Evolutionary conservation across 768 basidiomycete genomes (phyloP), one percentile per base, ranked within the genome.

Genomic region (Pleurotus eryngii): DNA sequence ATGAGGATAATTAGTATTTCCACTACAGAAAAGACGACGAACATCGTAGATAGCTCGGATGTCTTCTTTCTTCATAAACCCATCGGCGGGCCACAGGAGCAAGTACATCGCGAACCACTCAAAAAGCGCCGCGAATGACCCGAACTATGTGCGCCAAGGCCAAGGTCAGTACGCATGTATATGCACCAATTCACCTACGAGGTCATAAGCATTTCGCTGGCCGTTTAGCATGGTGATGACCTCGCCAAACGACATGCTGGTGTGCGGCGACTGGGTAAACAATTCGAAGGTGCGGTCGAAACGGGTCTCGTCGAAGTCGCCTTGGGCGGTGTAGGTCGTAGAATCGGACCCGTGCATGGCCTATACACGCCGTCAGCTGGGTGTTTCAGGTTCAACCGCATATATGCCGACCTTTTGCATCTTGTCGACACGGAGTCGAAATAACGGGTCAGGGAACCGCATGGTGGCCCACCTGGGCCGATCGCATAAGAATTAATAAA

Each of bases 301-400:
- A 48, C 75, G 68, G 0, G 61, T 61, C 37, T 71, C 65, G 61
- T 78, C 76, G 57, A 76, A 74, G 37, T 74, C 72, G 56, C 78
- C 78, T 0, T 64, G 63, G 12, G 65, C 62, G 24, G 72, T 78
- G 59, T 72, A 78, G 3, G 65, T 59, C 37, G 69, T 73, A 6
- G 73, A 63, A 63, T 78, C 76, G 20, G 77, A 79, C 12, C 77
- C 76, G 49, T 79, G 77, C 55, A 74, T 76, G 38, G 59, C 77
- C 77, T 78, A 35, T 4, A 14, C 39, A 5, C 11, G 14, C 22
- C 39, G 27, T 35, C 7, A 35, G 27, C 38, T 20, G 24, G 18
- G 48, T 9, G 38, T 37, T 5, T 30, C 6, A 8, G 8, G 27
- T 30, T 30, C 27, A 8, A 1, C 27, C 7, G 27, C 3, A 60